Base-by-base conservation (phyloP, 78 protist genomes). In the Dictyostelium citrinum region DNA sequence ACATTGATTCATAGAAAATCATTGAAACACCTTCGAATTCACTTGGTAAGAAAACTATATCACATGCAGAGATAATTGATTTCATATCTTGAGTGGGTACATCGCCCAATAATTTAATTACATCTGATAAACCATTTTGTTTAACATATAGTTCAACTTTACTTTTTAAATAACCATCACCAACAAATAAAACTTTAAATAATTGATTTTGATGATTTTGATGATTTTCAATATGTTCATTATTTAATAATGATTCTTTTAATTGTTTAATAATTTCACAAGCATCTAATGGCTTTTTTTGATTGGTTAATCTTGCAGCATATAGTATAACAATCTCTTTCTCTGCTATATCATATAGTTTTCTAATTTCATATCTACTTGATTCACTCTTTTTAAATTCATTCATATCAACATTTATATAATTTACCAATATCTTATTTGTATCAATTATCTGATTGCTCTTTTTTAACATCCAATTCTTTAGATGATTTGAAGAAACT, bases 1-100 rank as follows among this genome's bases (percentile, higher is more conserved):
- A 41, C 93, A 88, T 88, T 11, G 93, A 71, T 58, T 88, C 93
- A 49, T 64, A 78, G 58, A 88, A 88, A 11, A 88, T 9, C 93
- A 88, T 88, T 1, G 93, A 51, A 0, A 88, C 81, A 31, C 93
- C 93, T n/a, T 88, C 93, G 33, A 78, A 77, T 33, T 31, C 11
- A 11, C 93, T 88, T 27, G 93, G 93, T 2, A 88, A 16, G 39
- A 88, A 88, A 22, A 88, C 80, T 33, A 88, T 88, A 49, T 88
- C 93, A 5, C 82, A 68, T 61, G 93, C 79, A 1, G 93, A 88
- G 8, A 88, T 55, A 11, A 88, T 20, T 0, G 17, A 24, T 27
- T 17, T 7, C 84, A 88, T 88, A 49, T 88, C 93, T n/a, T 76
- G 24, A 5, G 68, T 29, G 4, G 84, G 93, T 3, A 88, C 93